phyloP scores from a whole-genome alignment of 2,329 filamentous ascomycete genomes.

The Cladophialophora bantiana region DNA sequence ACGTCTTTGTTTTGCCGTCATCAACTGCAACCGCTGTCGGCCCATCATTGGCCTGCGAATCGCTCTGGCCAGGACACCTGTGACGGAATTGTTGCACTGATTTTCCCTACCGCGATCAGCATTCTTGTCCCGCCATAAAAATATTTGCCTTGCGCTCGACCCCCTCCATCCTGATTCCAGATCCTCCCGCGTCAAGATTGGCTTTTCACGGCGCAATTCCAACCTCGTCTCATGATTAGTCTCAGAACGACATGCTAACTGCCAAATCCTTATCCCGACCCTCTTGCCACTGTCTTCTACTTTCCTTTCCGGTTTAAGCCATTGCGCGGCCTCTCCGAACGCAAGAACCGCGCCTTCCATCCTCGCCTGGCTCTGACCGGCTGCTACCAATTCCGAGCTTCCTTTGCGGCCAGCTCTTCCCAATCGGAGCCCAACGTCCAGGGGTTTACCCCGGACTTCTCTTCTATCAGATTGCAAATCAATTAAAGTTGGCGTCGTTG shows the following conservation, averaged over 20 bases:
- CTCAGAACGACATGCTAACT: conserved; percentile 31
- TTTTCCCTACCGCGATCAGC: conserved; percentile 32
- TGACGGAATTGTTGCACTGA: conserved; percentile 35
- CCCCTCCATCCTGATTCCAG: conserved; percentile 27
- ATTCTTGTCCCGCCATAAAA: conserved; percentile 37
- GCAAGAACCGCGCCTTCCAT: conserved; percentile 11
- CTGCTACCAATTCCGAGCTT: conserved; percentile 15
- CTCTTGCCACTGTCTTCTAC: conserved; percentile 13
- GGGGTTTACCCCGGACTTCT: neutral
- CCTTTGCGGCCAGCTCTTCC: conserved; percentile 1
- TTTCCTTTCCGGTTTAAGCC: conserved; percentile 12
- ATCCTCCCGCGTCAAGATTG: conserved; percentile 24
- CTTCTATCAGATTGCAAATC: conserved; percentile 2
- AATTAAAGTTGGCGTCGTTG: neutral
- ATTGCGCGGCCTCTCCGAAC: conserved; percentile 23
- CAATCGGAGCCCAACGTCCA: conserved; percentile 9
- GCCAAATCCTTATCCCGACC: conserved; percentile 9
- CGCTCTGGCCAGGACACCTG: conserved; percentile 28
- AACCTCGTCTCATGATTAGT: conserved; percentile 27
- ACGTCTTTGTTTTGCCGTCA: conserved; percentile 18
- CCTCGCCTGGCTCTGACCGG: conserved; percentile 19
- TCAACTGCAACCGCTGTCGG: conserved; percentile 8
- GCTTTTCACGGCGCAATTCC: conserved; percentile 15
- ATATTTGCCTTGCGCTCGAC: conserved; percentile 27
- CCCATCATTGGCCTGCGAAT: conserved; percentile 15